Evolutionary conservation across 139 green algal species (phyloP).

Genomic region (Chlamydomonas sp.): DNA sequence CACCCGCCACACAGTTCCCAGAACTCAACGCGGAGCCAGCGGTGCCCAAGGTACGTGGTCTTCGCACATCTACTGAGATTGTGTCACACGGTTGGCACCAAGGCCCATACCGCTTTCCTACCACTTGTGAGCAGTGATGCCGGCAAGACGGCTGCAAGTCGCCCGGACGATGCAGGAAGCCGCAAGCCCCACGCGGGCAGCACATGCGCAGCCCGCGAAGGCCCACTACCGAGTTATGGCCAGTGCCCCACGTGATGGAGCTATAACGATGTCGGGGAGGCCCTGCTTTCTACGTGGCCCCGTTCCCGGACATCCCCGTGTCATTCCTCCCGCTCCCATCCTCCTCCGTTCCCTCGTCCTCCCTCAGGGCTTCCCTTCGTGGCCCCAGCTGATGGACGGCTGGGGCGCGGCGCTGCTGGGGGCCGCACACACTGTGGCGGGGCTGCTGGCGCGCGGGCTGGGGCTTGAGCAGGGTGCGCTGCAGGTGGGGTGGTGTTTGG

Average conservation of each 20-base stretch:
- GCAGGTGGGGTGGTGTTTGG: neutral
- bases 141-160: no score
- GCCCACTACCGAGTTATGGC: no score
- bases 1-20: conserved; percentile 63
- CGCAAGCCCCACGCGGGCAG: neutral
- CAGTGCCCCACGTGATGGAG: no score
- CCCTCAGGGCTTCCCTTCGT: conserved; percentile 80
- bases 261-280: no score
- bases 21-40: conserved; percentile 91
- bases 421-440: neutral
- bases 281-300: no score
- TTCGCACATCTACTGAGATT: neutral
- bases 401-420: conserved; percentile 74
- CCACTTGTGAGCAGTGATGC: no score
- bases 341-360: neutral
- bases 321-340: no score
- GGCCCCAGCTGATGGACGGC: conserved; percentile 78
- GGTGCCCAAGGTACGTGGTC: conserved; percentile 54
- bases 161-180: neutral
- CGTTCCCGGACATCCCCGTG: no score
- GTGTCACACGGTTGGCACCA: no score
- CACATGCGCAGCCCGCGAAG: no score
- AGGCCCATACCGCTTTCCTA: no score
- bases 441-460: conserved; percentile 14
- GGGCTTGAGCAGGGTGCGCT: neutral